A percentile compares a stretch with the other conserved stretches of the same genome.
Evolutionary conservation across 805 yeast genomes (phyloP).

Genomic region (Yarrowia phangngaensis): DNA sequence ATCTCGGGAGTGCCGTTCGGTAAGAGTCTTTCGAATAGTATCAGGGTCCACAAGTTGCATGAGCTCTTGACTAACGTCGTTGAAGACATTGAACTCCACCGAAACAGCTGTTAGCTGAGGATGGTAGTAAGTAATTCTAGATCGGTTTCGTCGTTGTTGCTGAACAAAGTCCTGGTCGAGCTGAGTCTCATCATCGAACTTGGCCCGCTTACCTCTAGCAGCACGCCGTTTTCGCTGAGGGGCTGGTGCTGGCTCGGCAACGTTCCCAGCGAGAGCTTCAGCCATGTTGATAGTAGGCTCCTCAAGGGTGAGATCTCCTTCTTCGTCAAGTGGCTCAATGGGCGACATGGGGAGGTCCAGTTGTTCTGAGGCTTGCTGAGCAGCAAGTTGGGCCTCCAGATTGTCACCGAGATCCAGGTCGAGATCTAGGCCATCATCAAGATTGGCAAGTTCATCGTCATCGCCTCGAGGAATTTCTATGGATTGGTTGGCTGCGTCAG

Average conservation of each 20-base stretch:
- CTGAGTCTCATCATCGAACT: constrained; percentile 22
- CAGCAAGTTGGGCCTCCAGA: constrained; percentile 43
- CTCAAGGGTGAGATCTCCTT: constrained; percentile 15
- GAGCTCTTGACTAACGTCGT: constrained; percentile 3
- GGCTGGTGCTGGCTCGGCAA: constrained; percentile 5
- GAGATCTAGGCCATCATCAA: constrained; percentile 37
- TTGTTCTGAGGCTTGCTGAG: constrained; percentile 21
- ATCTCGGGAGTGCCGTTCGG: constrained; percentile 8
- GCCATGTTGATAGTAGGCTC: constrained; percentile 21
- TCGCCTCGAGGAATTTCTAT: constrained; percentile 62
- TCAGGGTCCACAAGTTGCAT: constrained; percentile 13
- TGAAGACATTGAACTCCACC: not conserved
- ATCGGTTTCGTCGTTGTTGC: constrained; percentile 20
- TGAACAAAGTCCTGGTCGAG: constrained; percentile 25
- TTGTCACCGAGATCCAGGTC: constrained; percentile 51
- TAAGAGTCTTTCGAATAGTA: constrained; percentile 10
- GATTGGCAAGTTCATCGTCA: constrained; percentile 37
- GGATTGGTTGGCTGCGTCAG: constrained; percentile 47
- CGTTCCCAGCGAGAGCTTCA: constrained; percentile 22
- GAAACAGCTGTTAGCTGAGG: constrained; percentile 7
- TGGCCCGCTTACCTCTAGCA: constrained; percentile 23
- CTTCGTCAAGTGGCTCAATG: constrained; percentile 22
- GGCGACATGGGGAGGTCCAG: constrained; percentile 24
- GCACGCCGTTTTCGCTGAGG: constrained; percentile 2
- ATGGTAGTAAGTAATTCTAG: constrained; percentile 10